Percentiles rank a stretch among this genome's conserved stretches.
Conservation (phyloP, 495 filamentous ascomycete species). For the Aspergillus conjunctus region DNA sequence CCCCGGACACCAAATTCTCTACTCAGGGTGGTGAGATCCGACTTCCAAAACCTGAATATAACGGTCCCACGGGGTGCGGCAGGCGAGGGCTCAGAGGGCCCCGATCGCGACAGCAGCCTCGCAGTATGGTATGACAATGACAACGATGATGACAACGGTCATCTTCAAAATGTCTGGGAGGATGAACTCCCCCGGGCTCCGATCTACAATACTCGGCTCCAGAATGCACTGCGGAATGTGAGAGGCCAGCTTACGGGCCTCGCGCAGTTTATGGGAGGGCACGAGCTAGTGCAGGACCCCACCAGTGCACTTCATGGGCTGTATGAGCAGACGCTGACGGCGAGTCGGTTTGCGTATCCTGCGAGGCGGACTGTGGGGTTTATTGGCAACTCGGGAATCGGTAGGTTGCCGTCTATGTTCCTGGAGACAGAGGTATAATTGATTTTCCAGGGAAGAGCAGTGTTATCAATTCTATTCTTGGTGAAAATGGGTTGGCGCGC, state of each 20-base stretch:
- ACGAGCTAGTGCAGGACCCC: slow-evolving; percentile 9
- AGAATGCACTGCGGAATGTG: slow-evolving; percentile 22
- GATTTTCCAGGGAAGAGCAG: slow-evolving; percentile 34
- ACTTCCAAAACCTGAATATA: background rate
- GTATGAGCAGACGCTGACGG: background rate
- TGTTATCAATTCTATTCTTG: slow-evolving; percentile 38
- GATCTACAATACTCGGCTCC: slow-evolving; percentile 14
- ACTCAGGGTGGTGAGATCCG: background rate
- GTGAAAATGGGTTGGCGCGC: slow-evolving; percentile 27
- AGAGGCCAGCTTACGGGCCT: slow-evolving; percentile 22
- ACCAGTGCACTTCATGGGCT: slow-evolving; percentile 13
- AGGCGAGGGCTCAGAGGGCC: background rate
- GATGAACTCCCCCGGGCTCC: too few species aligned
- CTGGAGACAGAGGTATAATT: background rate
- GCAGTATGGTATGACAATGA: background rate
- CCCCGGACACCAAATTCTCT: background rate
- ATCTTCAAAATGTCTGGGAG: too few species aligned
- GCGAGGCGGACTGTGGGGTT: slow-evolving; percentile 32
- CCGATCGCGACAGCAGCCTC: background rate
- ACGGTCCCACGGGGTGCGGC: background rate
- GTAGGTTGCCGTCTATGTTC: slow-evolving; percentile 10
- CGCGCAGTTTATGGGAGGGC: slow-evolving; percentile 10
- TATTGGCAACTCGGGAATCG: slow-evolving; percentile 27
- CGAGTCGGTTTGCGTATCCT: slow-evolving; percentile 26
- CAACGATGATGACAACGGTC: slow-evolving; percentile 16